Conservation (phyloP, 352 stramenopile genomes). For the Phytophthora chlamydospora region DNA sequence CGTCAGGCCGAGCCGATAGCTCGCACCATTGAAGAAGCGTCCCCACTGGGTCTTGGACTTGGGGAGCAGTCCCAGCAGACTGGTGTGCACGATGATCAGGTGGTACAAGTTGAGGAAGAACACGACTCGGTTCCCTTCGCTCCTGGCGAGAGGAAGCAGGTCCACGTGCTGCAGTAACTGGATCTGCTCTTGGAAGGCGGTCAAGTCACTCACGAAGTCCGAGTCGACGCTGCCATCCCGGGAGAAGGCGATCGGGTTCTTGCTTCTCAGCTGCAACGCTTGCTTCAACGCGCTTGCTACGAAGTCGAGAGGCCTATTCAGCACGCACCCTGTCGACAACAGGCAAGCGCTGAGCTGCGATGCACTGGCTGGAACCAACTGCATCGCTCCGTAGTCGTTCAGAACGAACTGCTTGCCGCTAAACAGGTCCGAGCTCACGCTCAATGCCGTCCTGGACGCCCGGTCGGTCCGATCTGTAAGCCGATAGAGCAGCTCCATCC, state of each 20-base stretch:
- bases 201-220: constrained; percentile 25
- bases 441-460: constrained; percentile 10
- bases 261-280: constrained; percentile 5
- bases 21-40: constrained; percentile 66
- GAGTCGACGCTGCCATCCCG: neutral
- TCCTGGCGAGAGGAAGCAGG: constrained; percentile 27
- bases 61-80: constrained; percentile 48
- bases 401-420: constrained; percentile 43
- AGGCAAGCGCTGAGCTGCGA: constrained; percentile 1
- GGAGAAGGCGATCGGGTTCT: neutral
- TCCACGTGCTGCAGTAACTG: constrained; percentile 41
- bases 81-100: constrained; percentile 50
- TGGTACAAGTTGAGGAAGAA: constrained; percentile 74
- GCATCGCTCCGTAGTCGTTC: constrained; percentile 47
- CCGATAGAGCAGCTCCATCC: constrained; percentile 29
- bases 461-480: constrained; percentile 22
- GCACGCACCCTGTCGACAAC: neutral
- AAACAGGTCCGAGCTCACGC: neutral
- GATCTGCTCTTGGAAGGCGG: constrained; percentile 45
- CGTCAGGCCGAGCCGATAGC: constrained; percentile 45
- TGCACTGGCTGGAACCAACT: neutral
- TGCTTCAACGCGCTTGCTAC: constrained; percentile 9
- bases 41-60: constrained; percentile 58
- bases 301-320: constrained; percentile 8
- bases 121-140: constrained; percentile 30